Conservation (phyloP, 768 basidiomycete genomes). For the Boletus reticulatus region DNA sequence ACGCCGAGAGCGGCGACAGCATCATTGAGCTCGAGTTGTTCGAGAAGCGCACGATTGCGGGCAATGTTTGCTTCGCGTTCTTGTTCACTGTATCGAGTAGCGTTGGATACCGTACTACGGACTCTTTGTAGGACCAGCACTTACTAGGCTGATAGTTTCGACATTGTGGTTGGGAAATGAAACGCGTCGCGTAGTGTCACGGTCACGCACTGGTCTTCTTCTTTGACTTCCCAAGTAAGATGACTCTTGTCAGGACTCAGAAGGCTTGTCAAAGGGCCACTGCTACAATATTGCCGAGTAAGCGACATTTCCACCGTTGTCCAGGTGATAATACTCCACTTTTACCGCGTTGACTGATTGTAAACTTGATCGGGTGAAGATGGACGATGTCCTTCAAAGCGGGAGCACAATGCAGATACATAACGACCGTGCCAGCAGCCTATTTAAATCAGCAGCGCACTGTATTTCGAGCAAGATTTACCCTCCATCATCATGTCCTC, state of each 20-base stretch:
- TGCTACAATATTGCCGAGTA: too few relatives aligned
- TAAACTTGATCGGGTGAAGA: too few relatives aligned
- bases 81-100: constrained; percentile 44
- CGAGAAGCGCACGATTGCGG: constrained; percentile 71
- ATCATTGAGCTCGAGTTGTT: constrained; percentile 65
- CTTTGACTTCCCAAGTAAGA: too few relatives aligned
- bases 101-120: neutral
- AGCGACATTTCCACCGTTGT: too few relatives aligned
- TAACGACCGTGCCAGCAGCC: neutral
- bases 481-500: neutral
- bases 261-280: too few relatives aligned
- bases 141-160: constrained; percentile 52
- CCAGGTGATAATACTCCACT: too few relatives aligned
- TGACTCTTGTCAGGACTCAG: too few relatives aligned
- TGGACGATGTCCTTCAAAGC: too few relatives aligned
- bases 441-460: neutral
- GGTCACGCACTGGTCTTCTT: constrained; percentile 12
- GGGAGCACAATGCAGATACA: too few relatives aligned
- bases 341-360: too few relatives aligned
- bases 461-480: too few relatives aligned
- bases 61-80: constrained; percentile 83
- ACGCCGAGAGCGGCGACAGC: constrained; percentile 49
- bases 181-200: constrained; percentile 34
- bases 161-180: constrained; percentile 31
- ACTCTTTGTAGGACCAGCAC: constrained; percentile 9